Percentiles rank a stretch among this genome's conserved stretches.
These are phyloP conservation scores for Arctium minus DNA, from an alignment of 129 eudicot genomes.

Conservation along the genomic window DNA sequence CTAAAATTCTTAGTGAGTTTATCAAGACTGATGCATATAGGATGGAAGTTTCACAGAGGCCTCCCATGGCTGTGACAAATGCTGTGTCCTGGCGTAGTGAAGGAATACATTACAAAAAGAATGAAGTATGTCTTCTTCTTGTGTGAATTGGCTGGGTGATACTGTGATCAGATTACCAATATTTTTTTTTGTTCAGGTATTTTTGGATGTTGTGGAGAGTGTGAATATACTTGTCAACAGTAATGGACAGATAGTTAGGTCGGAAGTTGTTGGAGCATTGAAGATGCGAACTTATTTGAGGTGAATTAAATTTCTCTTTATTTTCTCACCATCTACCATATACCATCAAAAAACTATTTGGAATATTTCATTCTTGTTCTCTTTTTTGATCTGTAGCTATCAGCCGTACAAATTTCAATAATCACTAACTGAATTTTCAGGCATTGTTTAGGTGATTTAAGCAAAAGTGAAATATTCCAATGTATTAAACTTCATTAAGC, in stretches of 20 bases:
- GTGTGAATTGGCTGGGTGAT: background rate
- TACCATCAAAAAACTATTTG: background rate
- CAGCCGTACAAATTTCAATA: background rate
- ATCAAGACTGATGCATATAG: slow-evolving; percentile 94
- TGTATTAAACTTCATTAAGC: background rate
- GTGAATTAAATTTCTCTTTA: slow-evolving; percentile 20
- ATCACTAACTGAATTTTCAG: background rate
- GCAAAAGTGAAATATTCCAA: background rate
- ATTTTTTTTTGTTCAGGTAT: slow-evolving; percentile 50
- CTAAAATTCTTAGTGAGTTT: slow-evolving; percentile 90
- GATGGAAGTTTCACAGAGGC: slow-evolving; percentile 91
- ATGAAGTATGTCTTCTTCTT: slow-evolving; percentile 51
- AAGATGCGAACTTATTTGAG: slow-evolving; percentile 94
- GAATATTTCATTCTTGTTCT: background rate
- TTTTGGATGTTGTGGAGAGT: slow-evolving; percentile 95
- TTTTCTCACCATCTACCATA: background rate
- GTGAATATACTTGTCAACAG: slow-evolving; percentile 93
- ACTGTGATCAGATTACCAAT: background rate
- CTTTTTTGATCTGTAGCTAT: background rate
- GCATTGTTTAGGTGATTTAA: background rate
- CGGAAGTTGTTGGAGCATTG: slow-evolving; percentile 89
- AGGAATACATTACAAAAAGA: slow-evolving; percentile 83
- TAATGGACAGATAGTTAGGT: slow-evolving; percentile 84
- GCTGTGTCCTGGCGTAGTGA: slow-evolving; percentile 99
- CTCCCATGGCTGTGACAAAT: slow-evolving; percentile 98